Evolutionary conservation across 805 yeast species (phyloP), one percentile per base, ranked within the genome.

Genomic region (Nakazawaea anatomiae): DNA sequence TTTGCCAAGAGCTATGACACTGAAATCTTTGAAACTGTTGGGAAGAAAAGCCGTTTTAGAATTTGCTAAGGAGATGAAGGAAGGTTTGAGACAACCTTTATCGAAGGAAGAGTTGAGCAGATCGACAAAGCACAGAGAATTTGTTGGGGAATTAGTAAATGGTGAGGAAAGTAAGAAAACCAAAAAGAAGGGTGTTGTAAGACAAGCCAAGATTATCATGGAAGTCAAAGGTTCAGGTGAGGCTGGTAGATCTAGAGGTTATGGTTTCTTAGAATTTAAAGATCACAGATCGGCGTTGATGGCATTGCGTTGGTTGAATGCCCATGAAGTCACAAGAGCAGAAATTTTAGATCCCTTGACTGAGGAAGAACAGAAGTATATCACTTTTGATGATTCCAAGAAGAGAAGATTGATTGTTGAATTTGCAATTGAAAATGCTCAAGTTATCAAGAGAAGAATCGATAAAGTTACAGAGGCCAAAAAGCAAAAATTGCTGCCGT

Each of bases 271-370:
- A 43, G 98, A 94, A 69, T 90, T 77, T 67, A 83, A 90, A 68
- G 96, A 91, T 67, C 99, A 94, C 67, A 87, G 86, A 67, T 66
- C 85, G 55, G 98, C 99, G 1, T 76, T 94, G 57, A 91, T 90
- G 97, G 97, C 96, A 2, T 78, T 94, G 51, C 82, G 99, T 74
- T 94, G 97, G 96, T 76, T 94, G 66, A 94, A 94, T 66, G 96
- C 96, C 6, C 97, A 92, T 64, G 85, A 80, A 61, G 96, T 94
- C 6, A 71, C 88, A 0, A 67, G 67, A 35, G 80, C 76, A 8
- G 97, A 91, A 66, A 77, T 89, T 40, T 53, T 76, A 25, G 87
- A 77, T 56, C 91, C 92, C n/a, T 64, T 86, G 52, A 70, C 73
- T 34, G 89, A 82, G 4, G 89, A 86, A 45, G 91, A 87, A 60